Conservation (phyloP, 306 rosid species). For the Begonia masoniana region DNA sequence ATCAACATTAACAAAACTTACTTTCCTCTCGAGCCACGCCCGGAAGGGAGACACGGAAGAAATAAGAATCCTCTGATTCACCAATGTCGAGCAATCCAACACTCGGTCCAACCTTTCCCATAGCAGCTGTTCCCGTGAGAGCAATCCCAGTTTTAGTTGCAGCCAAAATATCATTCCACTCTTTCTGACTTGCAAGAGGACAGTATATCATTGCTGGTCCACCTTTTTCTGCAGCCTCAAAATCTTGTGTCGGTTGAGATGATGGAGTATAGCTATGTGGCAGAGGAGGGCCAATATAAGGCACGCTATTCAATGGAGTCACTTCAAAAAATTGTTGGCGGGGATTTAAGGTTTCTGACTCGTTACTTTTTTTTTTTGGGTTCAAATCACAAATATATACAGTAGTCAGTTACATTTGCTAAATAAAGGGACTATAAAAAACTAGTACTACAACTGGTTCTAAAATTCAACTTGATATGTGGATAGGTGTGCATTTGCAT, state of each 20-base stretch:
- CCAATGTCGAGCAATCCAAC: slow-evolving; percentile 70
- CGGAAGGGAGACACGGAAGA: slow-evolving; percentile 70
- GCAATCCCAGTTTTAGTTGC: slow-evolving; percentile 41
- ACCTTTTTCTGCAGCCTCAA: slow-evolving; percentile 19
- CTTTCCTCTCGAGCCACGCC: slow-evolving; percentile 81
- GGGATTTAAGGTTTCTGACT: slow-evolving; percentile 15
- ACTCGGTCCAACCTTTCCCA: slow-evolving; percentile 49
- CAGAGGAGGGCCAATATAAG: slow-evolving; percentile 31
- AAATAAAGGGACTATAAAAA: no score
- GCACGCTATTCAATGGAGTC: slow-evolving; percentile 35
- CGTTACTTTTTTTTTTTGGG: slow-evolving; percentile 3
- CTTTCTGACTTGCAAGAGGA: slow-evolving; percentile 37
- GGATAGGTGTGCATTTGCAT: no score
- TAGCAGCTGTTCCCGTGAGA: slow-evolving; percentile 61
- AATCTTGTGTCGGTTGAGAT: slow-evolving; percentile 18
- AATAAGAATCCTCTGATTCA: slow-evolving; percentile 51
- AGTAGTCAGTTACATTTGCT: neutral
- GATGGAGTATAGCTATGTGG: slow-evolving; percentile 21
- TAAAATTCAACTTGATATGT: no score
- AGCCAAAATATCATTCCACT: slow-evolving; percentile 43
- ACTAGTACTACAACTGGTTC: no score
- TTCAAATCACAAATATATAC: neutral
- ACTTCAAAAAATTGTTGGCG: slow-evolving; percentile 17
- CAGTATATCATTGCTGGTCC: slow-evolving; percentile 45
- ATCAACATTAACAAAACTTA: slow-evolving; percentile 26